These are phyloP conservation scores for Hemisphaericaspora lyxosophila DNA, from an alignment of 1,139 yeast species.

Conservation along the genomic window DNA sequence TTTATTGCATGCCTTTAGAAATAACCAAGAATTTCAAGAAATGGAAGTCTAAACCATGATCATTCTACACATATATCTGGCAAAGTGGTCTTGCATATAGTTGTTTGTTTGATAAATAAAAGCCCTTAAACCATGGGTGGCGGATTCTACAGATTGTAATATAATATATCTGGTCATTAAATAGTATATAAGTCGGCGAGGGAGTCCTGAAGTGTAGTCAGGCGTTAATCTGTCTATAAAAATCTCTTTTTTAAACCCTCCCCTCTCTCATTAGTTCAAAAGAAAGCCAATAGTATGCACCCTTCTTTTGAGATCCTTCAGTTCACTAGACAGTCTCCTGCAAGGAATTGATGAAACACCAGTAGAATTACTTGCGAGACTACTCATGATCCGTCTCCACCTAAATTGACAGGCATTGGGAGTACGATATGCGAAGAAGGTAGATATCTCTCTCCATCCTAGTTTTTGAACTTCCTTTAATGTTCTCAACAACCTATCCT, in stretches of 20 bases:
- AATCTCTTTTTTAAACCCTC: no score
- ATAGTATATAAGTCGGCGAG: no score
- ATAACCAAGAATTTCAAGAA: constrained; percentile 48
- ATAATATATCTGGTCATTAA: no score
- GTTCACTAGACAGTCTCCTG: neutral
- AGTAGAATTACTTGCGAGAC: constrained; percentile 16
- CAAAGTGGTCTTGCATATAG: no score
- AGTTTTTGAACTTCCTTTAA: constrained; percentile 42
- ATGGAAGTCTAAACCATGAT: no score
- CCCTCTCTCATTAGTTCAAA: constrained; percentile 5
- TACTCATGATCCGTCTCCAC: constrained; percentile 45
- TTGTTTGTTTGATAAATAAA: no score
- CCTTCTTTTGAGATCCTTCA: neutral
- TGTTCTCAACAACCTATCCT: constrained; percentile 37
- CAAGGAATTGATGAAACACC: neutral
- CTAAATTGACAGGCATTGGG: constrained; percentile 51
- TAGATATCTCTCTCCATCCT: constrained; percentile 48
- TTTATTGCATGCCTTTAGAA: constrained; percentile 74
- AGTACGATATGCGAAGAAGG: constrained; percentile 43
- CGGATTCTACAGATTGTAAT: no score
- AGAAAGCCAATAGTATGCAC: constrained; percentile 9
- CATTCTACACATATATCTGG: no score
- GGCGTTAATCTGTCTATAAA: no score
- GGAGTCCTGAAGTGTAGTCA: no score
- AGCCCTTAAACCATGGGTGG: no score